A percentile compares a stretch with the other conserved stretches of the same genome.
phyloP scores from a whole-genome alignment of 148 eudicot species.

The Simmondsia chinensis region DNA sequence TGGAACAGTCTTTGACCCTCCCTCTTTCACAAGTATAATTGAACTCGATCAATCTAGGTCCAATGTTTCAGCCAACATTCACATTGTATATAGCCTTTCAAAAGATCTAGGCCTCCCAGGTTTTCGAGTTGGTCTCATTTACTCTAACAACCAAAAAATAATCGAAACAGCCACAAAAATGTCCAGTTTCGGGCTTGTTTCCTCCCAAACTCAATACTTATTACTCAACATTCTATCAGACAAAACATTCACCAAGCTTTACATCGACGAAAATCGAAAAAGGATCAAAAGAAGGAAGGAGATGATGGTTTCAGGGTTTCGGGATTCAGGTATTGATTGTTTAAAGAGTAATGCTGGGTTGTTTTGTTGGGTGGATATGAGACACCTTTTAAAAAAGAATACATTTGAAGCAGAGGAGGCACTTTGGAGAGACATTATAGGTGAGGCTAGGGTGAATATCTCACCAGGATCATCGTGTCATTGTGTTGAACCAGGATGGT shows the following conservation, averaged over 20 bases:
- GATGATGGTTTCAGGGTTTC: constrained; percentile 49
- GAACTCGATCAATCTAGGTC: constrained; percentile 40
- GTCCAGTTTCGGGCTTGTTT: constrained; percentile 85
- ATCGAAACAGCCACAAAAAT: constrained; percentile 78
- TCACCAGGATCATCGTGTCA: constrained; percentile 82
- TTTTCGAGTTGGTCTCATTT: constrained; percentile 72
- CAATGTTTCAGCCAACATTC: constrained; percentile 53
- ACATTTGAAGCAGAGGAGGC: constrained; percentile 44
- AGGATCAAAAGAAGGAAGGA: constrained; percentile 52
- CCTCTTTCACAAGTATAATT: constrained; percentile 67
- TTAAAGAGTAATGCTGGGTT: constrained; percentile 73
- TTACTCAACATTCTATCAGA: constrained; percentile 65
- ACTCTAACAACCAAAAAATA: constrained; percentile 76
- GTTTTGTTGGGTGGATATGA: constrained; percentile 81
- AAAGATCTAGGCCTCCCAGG: constrained; percentile 92
- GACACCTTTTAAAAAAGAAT: constrained; percentile 32
- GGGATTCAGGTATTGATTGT: constrained; percentile 49
- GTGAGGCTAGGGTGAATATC: constrained; percentile 58
- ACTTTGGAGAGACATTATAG: constrained; percentile 43
- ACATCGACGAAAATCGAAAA: constrained; percentile 45
- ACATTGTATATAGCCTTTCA: constrained; percentile 85
- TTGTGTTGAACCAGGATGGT: constrained; percentile 82
- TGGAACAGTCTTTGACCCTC: constrained; percentile 53
- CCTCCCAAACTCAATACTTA: constrained; percentile 80
- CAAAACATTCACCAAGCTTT: constrained; percentile 35